phyloP scores from a whole-genome alignment of 1,284 basidiomycete species.

The Anthracocystis walkeri region DNA sequence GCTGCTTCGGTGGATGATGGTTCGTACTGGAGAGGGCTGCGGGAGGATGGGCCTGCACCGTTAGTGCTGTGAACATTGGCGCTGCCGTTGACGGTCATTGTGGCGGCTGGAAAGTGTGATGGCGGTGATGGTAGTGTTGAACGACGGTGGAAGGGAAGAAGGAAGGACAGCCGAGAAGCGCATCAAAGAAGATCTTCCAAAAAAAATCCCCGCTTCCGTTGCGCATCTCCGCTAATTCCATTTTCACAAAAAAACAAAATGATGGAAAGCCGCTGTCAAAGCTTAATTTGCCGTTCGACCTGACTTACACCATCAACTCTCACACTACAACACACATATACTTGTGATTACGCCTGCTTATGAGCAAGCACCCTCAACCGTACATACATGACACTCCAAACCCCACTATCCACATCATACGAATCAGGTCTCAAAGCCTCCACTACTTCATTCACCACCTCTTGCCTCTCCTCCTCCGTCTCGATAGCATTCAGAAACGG shows the following conservation, averaged over 20 bases:
- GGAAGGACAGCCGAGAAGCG: too few relatives aligned
- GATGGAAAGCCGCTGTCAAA: conserved; percentile 7
- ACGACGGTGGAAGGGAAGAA: background rate
- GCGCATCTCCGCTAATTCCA: conserved; percentile 10
- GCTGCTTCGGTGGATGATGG: conserved; percentile 43
- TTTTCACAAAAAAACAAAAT: conserved; percentile 10
- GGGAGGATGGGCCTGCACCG: conserved; percentile 13
- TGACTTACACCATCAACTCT: background rate
- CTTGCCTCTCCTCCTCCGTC: conserved; percentile 5
- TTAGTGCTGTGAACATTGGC: background rate
- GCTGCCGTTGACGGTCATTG: conserved; percentile 13
- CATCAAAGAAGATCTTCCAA: background rate
- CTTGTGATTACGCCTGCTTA: conserved; percentile 6
- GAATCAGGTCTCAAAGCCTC: conserved; percentile 25
- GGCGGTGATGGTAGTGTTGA: background rate
- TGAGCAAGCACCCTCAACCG: conserved; percentile 34
- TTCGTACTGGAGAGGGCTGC: conserved; percentile 44
- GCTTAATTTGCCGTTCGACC: background rate
- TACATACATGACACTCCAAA: conserved; percentile 48
- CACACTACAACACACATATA: background rate
- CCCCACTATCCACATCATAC: conserved; percentile 19
- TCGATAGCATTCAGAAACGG: conserved; percentile 38
- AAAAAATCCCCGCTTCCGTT: background rate
- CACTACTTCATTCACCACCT: conserved; percentile 29
- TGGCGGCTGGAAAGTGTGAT: background rate